Conservation (phyloP, 1,139 yeast species). For the Yamadazyma sp. region DNA sequence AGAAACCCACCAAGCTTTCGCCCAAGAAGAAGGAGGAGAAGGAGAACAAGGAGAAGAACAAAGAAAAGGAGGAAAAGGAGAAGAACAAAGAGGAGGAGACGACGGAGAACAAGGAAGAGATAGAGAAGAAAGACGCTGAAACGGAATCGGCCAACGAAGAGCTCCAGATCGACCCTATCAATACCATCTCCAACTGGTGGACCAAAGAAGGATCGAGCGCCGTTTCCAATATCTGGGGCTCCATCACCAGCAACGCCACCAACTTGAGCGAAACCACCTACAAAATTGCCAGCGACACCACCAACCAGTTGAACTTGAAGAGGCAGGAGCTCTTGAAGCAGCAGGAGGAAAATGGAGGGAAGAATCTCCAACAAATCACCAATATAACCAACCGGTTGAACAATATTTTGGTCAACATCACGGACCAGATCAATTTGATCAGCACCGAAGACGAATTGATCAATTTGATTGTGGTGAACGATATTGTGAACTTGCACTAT, state of each 20-base stretch:
- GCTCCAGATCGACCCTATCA: slow-evolving; percentile 58
- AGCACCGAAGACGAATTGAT: slow-evolving; percentile 61
- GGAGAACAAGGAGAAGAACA: slow-evolving; percentile 1
- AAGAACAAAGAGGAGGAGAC: no score
- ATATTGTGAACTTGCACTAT: slow-evolving; percentile 67
- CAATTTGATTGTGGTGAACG: slow-evolving; percentile 64
- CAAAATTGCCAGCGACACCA: slow-evolving; percentile 43
- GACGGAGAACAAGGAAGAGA: slow-evolving; percentile 6
- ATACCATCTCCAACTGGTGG: slow-evolving; percentile 84
- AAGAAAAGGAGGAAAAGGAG: slow-evolving; percentile 3
- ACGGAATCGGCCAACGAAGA: slow-evolving; percentile 9
- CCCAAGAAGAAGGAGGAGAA: slow-evolving; percentile 10
- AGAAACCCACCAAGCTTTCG: slow-evolving; percentile 11
- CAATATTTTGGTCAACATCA: slow-evolving; percentile 35
- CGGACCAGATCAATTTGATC: slow-evolving; percentile 45
- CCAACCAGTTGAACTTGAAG: slow-evolving; percentile 44
- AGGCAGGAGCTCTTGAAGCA: slow-evolving; percentile 38
- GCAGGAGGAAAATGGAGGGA: slow-evolving; percentile 26
- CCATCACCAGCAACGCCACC: slow-evolving; percentile 47
- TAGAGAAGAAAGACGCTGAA: slow-evolving; percentile 5
- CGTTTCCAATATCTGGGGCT: slow-evolving; percentile 69
- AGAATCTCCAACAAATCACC: slow-evolving; percentile 20
- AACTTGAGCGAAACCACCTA: slow-evolving; percentile 42
- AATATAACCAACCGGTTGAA: slow-evolving; percentile 35
- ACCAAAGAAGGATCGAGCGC: slow-evolving; percentile 70